Evolutionary conservation across 495 filamentous ascomycete species (phyloP).

Genomic region (Aspergillus mulundensis): DNA sequence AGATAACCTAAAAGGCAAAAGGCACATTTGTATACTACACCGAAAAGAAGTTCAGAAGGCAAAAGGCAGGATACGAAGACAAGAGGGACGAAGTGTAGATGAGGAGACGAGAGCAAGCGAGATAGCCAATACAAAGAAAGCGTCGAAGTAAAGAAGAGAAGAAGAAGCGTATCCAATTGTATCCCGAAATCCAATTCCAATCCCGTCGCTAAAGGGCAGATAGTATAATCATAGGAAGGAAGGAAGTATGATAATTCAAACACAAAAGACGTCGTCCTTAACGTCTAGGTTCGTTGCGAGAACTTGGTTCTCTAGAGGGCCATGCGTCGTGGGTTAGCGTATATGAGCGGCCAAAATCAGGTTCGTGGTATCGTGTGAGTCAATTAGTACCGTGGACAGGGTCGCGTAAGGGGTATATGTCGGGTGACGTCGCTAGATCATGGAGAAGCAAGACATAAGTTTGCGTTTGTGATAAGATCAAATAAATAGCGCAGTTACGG

Average conservation of each 20-base stretch:
- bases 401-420: conserved; percentile 4
- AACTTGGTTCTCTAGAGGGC: too few relatives aligned
- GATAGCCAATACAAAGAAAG: too few relatives aligned
- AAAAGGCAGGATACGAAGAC: neutral
- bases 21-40: neutral
- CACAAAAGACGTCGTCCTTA: too few relatives aligned
- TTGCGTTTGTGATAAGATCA: neutral
- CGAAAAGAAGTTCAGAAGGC: neutral
- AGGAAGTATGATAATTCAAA: neutral
- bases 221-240: neutral
- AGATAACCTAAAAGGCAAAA: neutral
- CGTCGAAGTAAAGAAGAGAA: too few relatives aligned
- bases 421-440: neutral
- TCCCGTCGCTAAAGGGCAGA: neutral
- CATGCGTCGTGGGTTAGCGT: neutral
- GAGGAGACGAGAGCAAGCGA: neutral
- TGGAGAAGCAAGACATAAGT: neutral
- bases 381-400: neutral
- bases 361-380: neutral
- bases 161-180: neutral
- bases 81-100: neutral
- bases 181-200: neutral
- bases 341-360: neutral
- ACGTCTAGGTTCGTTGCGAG: too few relatives aligned
- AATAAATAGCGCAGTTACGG: conserved; percentile 39